Evolutionary conservation across 257 asterid species (phyloP).

Genomic region (Scutellaria galericulata): DNA sequence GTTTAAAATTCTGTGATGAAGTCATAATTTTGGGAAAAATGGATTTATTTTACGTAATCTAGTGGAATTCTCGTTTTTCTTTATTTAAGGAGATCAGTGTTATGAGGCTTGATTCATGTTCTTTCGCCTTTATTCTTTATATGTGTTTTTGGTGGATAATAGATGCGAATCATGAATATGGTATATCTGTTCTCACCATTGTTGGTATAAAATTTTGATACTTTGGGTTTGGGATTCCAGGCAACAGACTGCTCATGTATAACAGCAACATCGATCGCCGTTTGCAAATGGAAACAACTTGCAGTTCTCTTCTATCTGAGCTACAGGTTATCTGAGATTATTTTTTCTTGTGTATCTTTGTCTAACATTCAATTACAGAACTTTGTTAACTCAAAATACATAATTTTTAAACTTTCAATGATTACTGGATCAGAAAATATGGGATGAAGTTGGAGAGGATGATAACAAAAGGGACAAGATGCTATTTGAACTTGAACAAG

Average conservation of each 20-base stretch:
- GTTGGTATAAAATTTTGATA: conserved; percentile 21
- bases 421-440: conserved; percentile 67
- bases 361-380: not conserved
- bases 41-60: not conserved
- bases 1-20: conserved; percentile 1
- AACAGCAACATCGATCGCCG: conserved; percentile 29
- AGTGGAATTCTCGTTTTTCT: conserved; percentile 11
- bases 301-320: conserved; percentile 73
- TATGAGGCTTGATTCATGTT: conserved; percentile 3
- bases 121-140: not conserved
- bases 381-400: not conserved
- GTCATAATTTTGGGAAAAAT: conserved; percentile 16
- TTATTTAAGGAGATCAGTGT: not conserved
- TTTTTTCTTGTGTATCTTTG: not conserved
- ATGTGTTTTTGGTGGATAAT: conserved; percentile 14
- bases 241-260: conserved; percentile 35
- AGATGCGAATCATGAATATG: not conserved
- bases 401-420: conserved; percentile 14
- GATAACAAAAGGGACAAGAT: conserved; percentile 73
- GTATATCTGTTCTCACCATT: not conserved
- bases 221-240: conserved; percentile 15
- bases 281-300: conserved; percentile 66
- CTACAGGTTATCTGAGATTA: conserved; percentile 61
- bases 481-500: conserved; percentile 85
- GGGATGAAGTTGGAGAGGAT: conserved; percentile 92